Percentiles rank a stretch among this genome's conserved stretches.
Evolutionary conservation across 306 rosid genomes (phyloP).

Genomic region (Heteromeles arbutifolia): DNA sequence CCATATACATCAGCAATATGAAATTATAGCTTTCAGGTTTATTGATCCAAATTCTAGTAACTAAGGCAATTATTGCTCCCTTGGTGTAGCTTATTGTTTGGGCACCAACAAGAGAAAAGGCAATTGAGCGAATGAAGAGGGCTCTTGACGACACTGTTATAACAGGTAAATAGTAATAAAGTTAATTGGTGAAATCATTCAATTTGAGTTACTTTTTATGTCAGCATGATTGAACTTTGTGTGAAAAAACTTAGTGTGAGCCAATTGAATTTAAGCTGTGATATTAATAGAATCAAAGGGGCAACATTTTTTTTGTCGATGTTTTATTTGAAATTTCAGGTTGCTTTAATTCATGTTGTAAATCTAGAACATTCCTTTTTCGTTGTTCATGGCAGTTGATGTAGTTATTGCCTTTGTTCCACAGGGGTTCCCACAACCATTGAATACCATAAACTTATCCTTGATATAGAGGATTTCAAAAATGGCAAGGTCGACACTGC

Average conservation of each 20-base stretch:
- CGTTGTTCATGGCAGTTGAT: background rate
- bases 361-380: background rate
- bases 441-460: slow-evolving; percentile 94
- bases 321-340: background rate
- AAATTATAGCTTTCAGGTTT: background rate
- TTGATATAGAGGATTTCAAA: slow-evolving; percentile 88
- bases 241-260: background rate
- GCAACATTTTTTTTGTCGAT: background rate
- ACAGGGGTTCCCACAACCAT: slow-evolving; percentile 97
- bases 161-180: slow-evolving; percentile 47
- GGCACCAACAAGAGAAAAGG: slow-evolving; percentile 99
- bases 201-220: slow-evolving; percentile 9
- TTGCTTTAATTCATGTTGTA: background rate
- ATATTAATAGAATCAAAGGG: background rate
- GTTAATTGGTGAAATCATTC: background rate
- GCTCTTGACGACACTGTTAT: slow-evolving; percentile 92
- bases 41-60: background rate
- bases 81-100: slow-evolving; percentile 78
- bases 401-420: slow-evolving; percentile 1
- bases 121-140: slow-evolving; percentile 94
- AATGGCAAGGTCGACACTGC: slow-evolving; percentile 92
- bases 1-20: background rate
- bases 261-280: background rate
- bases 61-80: slow-evolving; percentile 5
- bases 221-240: background rate